phyloP scores from a whole-genome alignment of 139 green algal genomes.

The Asterochloris sp. region DNA sequence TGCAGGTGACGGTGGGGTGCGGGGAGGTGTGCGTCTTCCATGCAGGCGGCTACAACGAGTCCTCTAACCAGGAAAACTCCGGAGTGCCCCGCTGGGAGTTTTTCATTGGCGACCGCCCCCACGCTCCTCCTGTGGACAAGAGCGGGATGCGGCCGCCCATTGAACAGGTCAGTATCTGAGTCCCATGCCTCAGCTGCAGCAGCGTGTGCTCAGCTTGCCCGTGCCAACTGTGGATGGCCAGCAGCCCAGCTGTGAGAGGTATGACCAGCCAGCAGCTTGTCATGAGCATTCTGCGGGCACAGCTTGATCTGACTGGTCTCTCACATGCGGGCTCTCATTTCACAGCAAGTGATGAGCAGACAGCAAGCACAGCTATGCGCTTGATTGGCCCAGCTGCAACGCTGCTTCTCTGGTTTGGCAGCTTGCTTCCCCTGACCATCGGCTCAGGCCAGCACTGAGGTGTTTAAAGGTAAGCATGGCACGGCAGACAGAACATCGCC shows the following conservation, averaged over 20 bases:
- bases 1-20: constrained; percentile 58
- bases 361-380: too few relatives aligned
- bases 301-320: too few relatives aligned
- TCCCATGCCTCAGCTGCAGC: neutral
- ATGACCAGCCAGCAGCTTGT: neutral
- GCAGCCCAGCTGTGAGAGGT: neutral
- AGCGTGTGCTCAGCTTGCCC: neutral
- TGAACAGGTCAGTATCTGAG: constrained; percentile 25
- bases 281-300: too few relatives aligned
- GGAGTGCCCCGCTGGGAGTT: constrained; percentile 70
- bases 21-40: constrained; percentile 65
- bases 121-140: constrained; percentile 10
- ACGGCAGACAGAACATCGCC: too few relatives aligned
- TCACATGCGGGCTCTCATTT: too few relatives aligned
- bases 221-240: neutral
- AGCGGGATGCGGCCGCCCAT: constrained; percentile 24
- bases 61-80: constrained; percentile 10
- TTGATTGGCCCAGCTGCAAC: too few relatives aligned
- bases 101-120: constrained; percentile 62
- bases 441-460: too few relatives aligned
- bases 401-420: too few relatives aligned
- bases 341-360: too few relatives aligned
- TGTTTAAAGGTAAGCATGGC: too few relatives aligned
- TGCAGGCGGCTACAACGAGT: constrained; percentile 57
- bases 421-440: too few relatives aligned